A percentile compares a stretch with the other conserved stretches of the same genome.
These are phyloP conservation scores for Lactarius akahatsu DNA, from an alignment of 768 basidiomycete genomes.

Conservation along the genomic window DNA sequence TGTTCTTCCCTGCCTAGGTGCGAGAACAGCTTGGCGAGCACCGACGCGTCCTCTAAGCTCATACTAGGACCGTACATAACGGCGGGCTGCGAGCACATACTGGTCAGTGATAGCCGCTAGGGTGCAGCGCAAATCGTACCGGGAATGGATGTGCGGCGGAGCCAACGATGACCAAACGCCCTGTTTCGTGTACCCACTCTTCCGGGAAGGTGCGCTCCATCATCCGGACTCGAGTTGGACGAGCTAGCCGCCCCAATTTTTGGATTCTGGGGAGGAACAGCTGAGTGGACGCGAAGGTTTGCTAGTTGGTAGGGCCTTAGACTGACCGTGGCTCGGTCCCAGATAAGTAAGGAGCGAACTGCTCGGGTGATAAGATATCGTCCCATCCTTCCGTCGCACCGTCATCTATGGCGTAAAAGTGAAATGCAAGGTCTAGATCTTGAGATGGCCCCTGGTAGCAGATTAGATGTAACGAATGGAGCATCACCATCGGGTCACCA, in stretches of 20 bases:
- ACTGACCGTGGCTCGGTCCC: constrained; percentile 28
- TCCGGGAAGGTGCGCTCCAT: constrained; percentile 32
- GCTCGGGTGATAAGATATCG: constrained; percentile 23
- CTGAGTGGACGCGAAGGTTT: not conserved
- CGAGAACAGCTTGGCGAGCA: constrained; percentile 42
- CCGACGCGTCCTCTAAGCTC: constrained; percentile 43
- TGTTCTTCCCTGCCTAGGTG: constrained; percentile 36
- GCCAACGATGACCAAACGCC: constrained; percentile 37
- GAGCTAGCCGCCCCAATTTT: constrained; percentile 27
- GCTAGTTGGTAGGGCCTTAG: not conserved
- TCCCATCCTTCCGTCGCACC: constrained; percentile 23
- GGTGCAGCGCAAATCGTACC: constrained; percentile 25
- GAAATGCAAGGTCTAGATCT: constrained; percentile 33
- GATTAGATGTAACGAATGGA: not conserved
- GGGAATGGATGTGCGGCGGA: constrained; percentile 42
- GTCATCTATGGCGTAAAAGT: constrained; percentile 32
- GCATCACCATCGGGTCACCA: no score
- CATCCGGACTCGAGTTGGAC: constrained; percentile 30
- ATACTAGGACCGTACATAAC: constrained; percentile 38
- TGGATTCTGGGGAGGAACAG: constrained; percentile 20
- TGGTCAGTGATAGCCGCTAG: not conserved
- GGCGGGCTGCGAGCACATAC: constrained; percentile 33
- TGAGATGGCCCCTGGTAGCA: not conserved
- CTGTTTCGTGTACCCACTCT: constrained; percentile 38
- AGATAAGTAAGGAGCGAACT: constrained; percentile 18